A percentile compares a stretch with the other conserved stretches of the same genome.
Conservation (phyloP, 169 alveolate species). For the Plasmodium yoelii region DNA sequence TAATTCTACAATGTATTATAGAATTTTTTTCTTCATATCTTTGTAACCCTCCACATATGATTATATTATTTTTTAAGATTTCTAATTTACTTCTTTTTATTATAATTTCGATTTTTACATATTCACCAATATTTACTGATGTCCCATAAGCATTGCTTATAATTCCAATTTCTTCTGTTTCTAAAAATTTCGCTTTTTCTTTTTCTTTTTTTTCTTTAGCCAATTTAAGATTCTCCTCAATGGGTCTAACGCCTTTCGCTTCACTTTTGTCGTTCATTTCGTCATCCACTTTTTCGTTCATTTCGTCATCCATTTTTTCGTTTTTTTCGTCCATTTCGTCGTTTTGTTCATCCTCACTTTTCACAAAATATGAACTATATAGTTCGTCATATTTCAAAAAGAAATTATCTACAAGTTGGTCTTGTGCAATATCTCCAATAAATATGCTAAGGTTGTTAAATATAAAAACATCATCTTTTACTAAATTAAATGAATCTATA, state of each 20-base stretch:
- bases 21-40: conserved; percentile 79
- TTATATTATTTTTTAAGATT: conserved; percentile 76
- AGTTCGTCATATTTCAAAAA: conserved; percentile 36
- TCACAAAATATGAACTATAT: conserved; percentile 40
- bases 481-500: conserved; percentile 30
- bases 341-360: conserved; percentile 29
- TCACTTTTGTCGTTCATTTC: no score
- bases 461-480: conserved; percentile 19
- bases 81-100: conserved; percentile 78
- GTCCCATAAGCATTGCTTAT: conserved; percentile 64
- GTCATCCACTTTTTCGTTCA: no score
- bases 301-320: conserved; percentile 72
- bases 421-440: conserved; percentile 32
- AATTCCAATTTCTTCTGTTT: conserved; percentile 78
- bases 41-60: conserved; percentile 80
- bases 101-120: conserved; percentile 91
- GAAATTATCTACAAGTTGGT: conserved; percentile 43
- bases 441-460: conserved; percentile 44
- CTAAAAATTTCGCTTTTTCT: conserved; percentile 34
- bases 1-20: conserved; percentile 75
- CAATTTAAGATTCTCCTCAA: conserved; percentile 21
- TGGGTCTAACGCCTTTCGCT: no score
- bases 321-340: conserved; percentile 74
- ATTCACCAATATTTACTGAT: conserved; percentile 90
- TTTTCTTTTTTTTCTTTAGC: conserved; percentile 52